Evolutionary conservation across 352 stramenopile genomes (phyloP).

Genomic region (Pythium aphanidermatum): DNA sequence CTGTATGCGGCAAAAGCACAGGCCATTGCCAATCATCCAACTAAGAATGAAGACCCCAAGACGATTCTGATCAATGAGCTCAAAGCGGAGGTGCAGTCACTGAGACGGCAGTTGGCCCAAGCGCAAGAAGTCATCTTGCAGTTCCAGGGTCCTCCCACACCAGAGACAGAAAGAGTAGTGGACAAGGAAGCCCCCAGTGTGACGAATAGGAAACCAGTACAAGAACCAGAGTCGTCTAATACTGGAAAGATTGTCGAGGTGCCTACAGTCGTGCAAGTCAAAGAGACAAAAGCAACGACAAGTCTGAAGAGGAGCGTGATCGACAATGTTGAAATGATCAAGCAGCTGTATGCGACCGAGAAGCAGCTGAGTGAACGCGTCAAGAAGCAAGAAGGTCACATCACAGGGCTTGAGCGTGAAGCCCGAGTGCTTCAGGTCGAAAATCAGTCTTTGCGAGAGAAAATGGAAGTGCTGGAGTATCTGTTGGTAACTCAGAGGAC

Average conservation of each 20-base stretch:
- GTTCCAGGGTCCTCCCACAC: constrained; percentile 23
- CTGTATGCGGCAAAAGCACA: constrained; percentile 52
- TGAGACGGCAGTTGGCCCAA: constrained; percentile 27
- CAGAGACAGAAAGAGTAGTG: constrained; percentile 2
- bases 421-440: constrained; percentile 40
- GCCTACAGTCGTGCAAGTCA: neutral
- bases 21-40: constrained; percentile 46
- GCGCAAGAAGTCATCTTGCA: constrained; percentile 35
- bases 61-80: constrained; percentile 44
- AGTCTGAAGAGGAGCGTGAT: constrained; percentile 48
- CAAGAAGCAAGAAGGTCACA: constrained; percentile 11
- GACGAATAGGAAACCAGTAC: neutral
- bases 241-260: neutral
- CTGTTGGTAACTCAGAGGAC: constrained; percentile 16
- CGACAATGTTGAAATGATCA: constrained; percentile 56
- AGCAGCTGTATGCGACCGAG: constrained; percentile 40
- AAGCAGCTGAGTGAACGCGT: constrained; percentile 29
- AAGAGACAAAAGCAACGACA: constrained; percentile 12
- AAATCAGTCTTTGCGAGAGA: constrained; percentile 49
- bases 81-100: constrained; percentile 17
- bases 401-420: constrained; percentile 27
- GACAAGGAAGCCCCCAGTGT: neutral
- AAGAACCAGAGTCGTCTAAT: neutral
- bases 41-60: constrained; percentile 42
- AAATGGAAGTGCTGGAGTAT: constrained; percentile 56